A percentile compares a stretch with the other conserved stretches of the same genome.
phyloP scores from a whole-genome alignment of 257 asterid genomes.

The Plantago ovata region DNA sequence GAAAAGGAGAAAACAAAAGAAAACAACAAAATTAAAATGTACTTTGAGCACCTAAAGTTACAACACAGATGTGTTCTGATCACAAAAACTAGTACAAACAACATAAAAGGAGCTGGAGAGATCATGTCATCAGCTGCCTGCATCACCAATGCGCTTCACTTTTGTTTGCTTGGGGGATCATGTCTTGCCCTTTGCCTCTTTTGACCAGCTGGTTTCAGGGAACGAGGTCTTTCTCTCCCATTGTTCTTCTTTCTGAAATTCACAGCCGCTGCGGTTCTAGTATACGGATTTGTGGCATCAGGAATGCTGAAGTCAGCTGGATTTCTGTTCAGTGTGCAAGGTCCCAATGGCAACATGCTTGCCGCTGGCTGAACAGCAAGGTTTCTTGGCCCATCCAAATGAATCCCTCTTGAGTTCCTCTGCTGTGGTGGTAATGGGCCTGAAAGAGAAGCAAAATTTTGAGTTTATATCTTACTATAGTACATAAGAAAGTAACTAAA shows the following conservation, averaged over 20 bases:
- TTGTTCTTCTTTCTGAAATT: slow-evolving; percentile 23
- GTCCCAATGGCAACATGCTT: slow-evolving; percentile 16
- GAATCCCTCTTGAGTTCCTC: slow-evolving; percentile 19
- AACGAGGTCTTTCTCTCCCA: slow-evolving; percentile 7
- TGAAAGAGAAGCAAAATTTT: slow-evolving; percentile 8
- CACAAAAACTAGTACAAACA: no score
- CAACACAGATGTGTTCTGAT: no score
- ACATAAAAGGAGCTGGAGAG: no score
- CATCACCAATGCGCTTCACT: slow-evolving; percentile 19
- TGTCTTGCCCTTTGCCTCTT: slow-evolving; percentile 34
- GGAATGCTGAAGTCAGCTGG: slow-evolving; percentile 73
- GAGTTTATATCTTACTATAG: slow-evolving; percentile 10
- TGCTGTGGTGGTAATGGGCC: slow-evolving; percentile 28
- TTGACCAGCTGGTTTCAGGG: slow-evolving; percentile 23
- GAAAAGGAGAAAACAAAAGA: no score
- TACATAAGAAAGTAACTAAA: neutral
- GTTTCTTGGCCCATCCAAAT: slow-evolving; percentile 16
- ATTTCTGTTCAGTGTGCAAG: slow-evolving; percentile 51
- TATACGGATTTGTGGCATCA: slow-evolving; percentile 43
- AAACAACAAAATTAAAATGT: no score
- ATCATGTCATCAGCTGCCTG: no score
- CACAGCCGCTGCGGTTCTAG: slow-evolving; percentile 40
- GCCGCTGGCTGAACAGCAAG: slow-evolving; percentile 11
- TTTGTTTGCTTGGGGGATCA: slow-evolving; percentile 22
- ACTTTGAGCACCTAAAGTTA: no score